Base-by-base conservation (phyloP, 352 stramenopile genomes). In the Phytophthora sp. region DNA sequence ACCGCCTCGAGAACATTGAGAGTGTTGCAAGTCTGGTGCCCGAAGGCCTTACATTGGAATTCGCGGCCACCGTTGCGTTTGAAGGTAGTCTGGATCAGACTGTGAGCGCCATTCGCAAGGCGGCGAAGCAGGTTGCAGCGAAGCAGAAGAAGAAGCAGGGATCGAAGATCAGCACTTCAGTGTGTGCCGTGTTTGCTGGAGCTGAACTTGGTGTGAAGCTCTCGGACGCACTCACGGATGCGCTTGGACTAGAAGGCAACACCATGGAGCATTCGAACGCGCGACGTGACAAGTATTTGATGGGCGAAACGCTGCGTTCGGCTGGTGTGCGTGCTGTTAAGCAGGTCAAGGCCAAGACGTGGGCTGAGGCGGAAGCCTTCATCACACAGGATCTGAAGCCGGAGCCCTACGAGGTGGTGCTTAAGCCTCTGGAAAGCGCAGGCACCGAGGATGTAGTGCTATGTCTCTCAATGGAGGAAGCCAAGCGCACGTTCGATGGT, bases 171-270 rank as follows among this genome's bases (percentile, higher is more conserved):
- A 57, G 20, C 18, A 11, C 55, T 53, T 31, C 38, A 18, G 80
- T 98, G 23, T 80, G 74, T 11, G 94, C 88, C 6, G 94, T 98
- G 42, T 79, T 98, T 11, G 89, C 94, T 12, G 96, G 94, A 31
- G 95, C 93, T 0, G 95, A 98, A 71, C 89, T 96, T 0, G 96
- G 95, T 33, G 96, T 98, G 4, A 84, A 94, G 31, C 82, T 98
- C 23, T 93, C 95, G 0, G 95, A 98, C 82, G 68, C 79, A 24
- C 77, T 98, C 18, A 88, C 81, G 5, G 84, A 98, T 74, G 71
- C 84, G 41, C 75, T 99, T 7, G 83, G 84, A 4, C 58, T 98
- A 3, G 68, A 86, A 6, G 89, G 85, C 41, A 98, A 98, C 69
- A 51, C 83, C 6, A 83, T 96, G 67, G 59, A 82, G 39, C 82